A percentile compares a stretch with the other conserved stretches of the same genome.
Evolutionary conservation across 805 yeast genomes (phyloP).

Genomic region (Kluyveromyces aestuarii): DNA sequence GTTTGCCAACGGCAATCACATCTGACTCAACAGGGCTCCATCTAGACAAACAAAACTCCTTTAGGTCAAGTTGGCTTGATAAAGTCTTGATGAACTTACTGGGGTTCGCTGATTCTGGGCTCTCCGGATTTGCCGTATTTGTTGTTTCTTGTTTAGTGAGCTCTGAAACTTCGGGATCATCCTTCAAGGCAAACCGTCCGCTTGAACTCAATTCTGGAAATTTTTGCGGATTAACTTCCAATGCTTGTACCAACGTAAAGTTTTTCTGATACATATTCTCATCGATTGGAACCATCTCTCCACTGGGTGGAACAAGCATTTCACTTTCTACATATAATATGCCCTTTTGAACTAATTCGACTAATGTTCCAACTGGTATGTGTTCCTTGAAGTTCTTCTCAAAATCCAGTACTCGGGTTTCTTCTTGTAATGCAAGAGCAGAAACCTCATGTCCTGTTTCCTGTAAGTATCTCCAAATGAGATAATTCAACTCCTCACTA

Average conservation of each 20-base stretch:
- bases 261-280: constrained; percentile 19
- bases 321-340: constrained; percentile 69
- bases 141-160: constrained; percentile 2
- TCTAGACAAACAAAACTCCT: constrained; percentile 36
- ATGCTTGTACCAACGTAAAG: constrained; percentile 47
- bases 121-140: constrained; percentile 5
- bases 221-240: constrained; percentile 34
- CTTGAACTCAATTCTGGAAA: constrained; percentile 22
- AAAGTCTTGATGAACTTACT: constrained; percentile 29
- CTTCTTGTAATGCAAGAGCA: constrained; percentile 74
- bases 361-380: constrained; percentile 74
- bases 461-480: constrained; percentile 87
- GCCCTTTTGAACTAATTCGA: constrained; percentile 78
- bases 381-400: constrained; percentile 41
- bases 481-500: constrained; percentile 76
- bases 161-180: constrained; percentile 9
- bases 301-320: constrained; percentile 36
- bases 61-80: constrained; percentile 30
- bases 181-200: constrained; percentile 28
- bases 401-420: constrained; percentile 49
- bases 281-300: constrained; percentile 22
- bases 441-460: constrained; percentile 72
- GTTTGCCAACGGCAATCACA: constrained; percentile 48
- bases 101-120: not conserved
- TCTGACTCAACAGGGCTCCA: constrained; percentile 47